Base-by-base conservation (phyloP, 306 rosid species). In the Castanea crenata region DNA sequence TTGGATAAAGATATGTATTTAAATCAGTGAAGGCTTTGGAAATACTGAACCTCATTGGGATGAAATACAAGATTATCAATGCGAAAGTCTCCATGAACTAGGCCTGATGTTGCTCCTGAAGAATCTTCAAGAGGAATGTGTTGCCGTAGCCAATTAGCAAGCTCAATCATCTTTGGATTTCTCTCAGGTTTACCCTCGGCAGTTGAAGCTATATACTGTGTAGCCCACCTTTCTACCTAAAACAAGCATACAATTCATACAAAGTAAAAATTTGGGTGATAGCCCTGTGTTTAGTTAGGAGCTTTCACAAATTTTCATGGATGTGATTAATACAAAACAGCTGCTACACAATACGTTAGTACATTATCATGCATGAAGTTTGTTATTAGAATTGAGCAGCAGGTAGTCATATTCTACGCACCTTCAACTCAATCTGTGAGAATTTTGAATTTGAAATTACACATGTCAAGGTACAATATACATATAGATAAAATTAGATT, bases 71-170 rank as follows among this genome's bases (percentile, higher is more conserved):
- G 93, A 80, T 95, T 93, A 85, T 95, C 99, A 46, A 95, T 73
- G 76, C 98, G 97, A 85, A 92, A 95, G 85, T 93, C 99, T 83
- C 99, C 99, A 88, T 95, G 99, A 81, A 95, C 99, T 64, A 95
- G 75, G 74, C 99, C 99, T 2, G 88, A 88, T 27, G 88, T 78
- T 75, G 82, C 85, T 72, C 89, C 94, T n/a, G 94, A 89, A 58
- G 94, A 86, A 88, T 93, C 99, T 88, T 91, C 98, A 34, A 83
- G 76, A 73, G 99, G 97, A 78, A 95, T 88, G 21, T 93, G 81
- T 63, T 74, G 82, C 71, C 79, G 81, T 67, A 95, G 82, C 99
- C 98, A 95, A 81, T 93, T 97, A 78, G 81, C 68, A 77, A 95
- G 87, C 34, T 86, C 87, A 75, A 89, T 89, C 99, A 95, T 95